phyloP scores from a whole-genome alignment of 140 eudicot species.

The Senecio squalidus region DNA sequence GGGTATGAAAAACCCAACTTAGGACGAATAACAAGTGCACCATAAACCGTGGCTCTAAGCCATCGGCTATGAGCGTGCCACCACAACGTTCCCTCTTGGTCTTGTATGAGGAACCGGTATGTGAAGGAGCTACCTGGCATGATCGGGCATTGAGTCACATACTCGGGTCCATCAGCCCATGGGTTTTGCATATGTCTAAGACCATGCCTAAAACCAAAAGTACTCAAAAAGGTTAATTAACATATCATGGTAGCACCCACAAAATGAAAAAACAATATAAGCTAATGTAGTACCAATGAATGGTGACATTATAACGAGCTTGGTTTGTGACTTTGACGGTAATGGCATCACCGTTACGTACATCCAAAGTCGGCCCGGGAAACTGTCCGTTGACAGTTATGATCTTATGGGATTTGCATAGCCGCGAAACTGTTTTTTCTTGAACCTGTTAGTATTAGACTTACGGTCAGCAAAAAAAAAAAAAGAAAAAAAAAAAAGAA shows the following conservation, averaged over 20 bases:
- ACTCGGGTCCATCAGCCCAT: conserved; percentile 95
- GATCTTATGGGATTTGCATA: conserved; percentile 42
- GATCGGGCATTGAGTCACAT: conserved; percentile 79
- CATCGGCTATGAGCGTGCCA: conserved; percentile 94
- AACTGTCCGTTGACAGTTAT: conserved; percentile 58
- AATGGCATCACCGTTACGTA: conserved; percentile 44
- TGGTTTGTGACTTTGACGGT: conserved; percentile 41
- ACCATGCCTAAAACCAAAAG: conserved; percentile 60
- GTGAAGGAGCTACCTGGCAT: conserved; percentile 73
- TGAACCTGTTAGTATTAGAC: conserved; percentile 23
- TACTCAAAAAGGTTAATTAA: background rate
- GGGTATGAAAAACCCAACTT: conserved; percentile 59
- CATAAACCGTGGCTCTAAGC: conserved; percentile 88
- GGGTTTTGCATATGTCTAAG: conserved; percentile 69
- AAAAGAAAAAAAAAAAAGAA: conserved; percentile 15
- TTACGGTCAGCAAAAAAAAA: background rate
- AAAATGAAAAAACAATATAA: background rate
- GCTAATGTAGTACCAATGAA: conserved; percentile 47
- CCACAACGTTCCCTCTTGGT: conserved; percentile 93
- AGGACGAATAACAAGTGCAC: conserved; percentile 69
- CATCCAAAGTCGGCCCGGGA: conserved; percentile 61
- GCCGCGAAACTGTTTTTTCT: conserved; percentile 42
- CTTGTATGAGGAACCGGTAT: conserved; percentile 48
- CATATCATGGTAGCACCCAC: background rate
- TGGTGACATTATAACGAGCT: conserved; percentile 47